These are phyloP conservation scores for Neurospora sp. DNA, from an alignment of 495 filamentous ascomycete genomes.

Conservation along the genomic window DNA sequence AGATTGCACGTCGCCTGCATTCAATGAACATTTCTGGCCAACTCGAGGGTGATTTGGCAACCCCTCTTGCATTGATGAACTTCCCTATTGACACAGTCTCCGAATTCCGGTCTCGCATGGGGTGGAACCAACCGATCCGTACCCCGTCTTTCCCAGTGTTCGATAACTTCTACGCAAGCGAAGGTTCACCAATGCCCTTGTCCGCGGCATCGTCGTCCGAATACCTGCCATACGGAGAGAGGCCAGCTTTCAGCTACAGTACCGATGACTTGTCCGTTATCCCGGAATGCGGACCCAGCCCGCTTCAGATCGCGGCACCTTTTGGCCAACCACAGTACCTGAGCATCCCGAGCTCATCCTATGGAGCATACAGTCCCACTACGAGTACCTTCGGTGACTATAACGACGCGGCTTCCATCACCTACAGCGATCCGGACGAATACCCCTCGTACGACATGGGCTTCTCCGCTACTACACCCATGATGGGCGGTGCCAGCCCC, in stretches of 20 bases:
- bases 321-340: constrained; percentile 41
- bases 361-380: constrained; percentile 44
- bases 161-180: constrained; percentile 35
- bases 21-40: constrained; percentile 36
- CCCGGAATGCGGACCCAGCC: constrained; percentile 33
- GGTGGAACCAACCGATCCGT: constrained; percentile 44
- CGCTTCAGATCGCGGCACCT: constrained; percentile 40
- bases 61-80: constrained; percentile 48
- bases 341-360: constrained; percentile 45
- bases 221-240: constrained; percentile 39
- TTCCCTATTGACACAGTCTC: constrained; percentile 52
- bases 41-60: constrained; percentile 35
- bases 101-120: constrained; percentile 52
- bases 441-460: constrained; percentile 30
- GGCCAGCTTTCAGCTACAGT: constrained; percentile 46
- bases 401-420: constrained; percentile 37
- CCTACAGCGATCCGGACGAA: constrained; percentile 47
- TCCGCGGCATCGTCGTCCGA: constrained; percentile 25
- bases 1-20: constrained; percentile 58
- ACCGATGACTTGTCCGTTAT: constrained; percentile 41
- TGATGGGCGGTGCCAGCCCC: constrained; percentile 32
- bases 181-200: constrained; percentile 22
- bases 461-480: constrained; percentile 25
- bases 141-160: constrained; percentile 47
- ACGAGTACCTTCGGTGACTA: constrained; percentile 46